phyloP scores from a whole-genome alignment of 805 yeast species.

The Candida nonsorbophila region DNA sequence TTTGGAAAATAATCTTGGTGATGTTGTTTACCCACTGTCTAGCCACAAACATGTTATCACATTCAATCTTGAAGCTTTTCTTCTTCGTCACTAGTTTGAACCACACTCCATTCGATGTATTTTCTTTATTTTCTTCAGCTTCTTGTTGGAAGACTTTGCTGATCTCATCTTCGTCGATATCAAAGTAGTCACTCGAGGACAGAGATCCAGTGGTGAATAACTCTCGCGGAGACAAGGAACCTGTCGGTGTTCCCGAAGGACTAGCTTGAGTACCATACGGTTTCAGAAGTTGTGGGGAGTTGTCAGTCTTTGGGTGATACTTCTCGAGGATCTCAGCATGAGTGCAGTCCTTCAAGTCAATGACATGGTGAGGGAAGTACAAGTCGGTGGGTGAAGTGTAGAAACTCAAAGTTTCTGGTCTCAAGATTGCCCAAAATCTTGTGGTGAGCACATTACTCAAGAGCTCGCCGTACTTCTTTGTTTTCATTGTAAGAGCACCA shows the following conservation, averaged over 20 bases:
- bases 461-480: slow-evolving; percentile 34
- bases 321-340: slow-evolving; percentile 49
- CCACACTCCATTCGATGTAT: slow-evolving; percentile 34
- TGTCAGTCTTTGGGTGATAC: slow-evolving; percentile 17
- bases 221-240: neutral
- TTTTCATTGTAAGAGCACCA: slow-evolving; percentile 35
- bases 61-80: slow-evolving; percentile 58
- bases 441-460: slow-evolving; percentile 30
- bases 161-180: slow-evolving; percentile 21
- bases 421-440: slow-evolving; percentile 77
- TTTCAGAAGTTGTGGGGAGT: neutral
- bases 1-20: slow-evolving; percentile 66
- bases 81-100: slow-evolving; percentile 56
- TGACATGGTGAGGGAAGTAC: slow-evolving; percentile 76
- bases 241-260: slow-evolving; percentile 5
- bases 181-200: slow-evolving; percentile 2
- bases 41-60: slow-evolving; percentile 71
- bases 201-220: slow-evolving; percentile 1
- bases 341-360: slow-evolving; percentile 63
- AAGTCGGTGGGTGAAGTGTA: slow-evolving; percentile 69
- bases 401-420: slow-evolving; percentile 62
- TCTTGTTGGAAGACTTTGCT: slow-evolving; percentile 12
- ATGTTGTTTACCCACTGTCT: slow-evolving; percentile 73
- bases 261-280: slow-evolving; percentile 2
- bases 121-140: slow-evolving; percentile 24